Evolutionary conservation across 345 rosid species (phyloP).

Genomic region (Hypericum perforatum): DNA sequence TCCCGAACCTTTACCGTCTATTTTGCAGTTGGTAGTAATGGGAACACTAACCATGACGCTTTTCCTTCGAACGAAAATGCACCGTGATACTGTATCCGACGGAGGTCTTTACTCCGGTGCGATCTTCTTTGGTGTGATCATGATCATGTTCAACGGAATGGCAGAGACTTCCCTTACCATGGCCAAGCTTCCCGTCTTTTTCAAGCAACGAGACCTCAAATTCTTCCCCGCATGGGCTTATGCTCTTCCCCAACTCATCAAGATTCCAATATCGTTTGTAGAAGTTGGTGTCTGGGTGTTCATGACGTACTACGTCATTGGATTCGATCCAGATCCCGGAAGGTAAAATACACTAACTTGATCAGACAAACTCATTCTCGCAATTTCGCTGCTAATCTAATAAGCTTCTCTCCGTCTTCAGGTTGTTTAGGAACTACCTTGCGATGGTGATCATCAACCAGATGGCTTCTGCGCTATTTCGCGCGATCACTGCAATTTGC

Average conservation of each 20-base stretch:
- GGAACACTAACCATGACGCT: neutral
- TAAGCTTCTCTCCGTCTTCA: neutral
- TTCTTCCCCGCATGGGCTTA: neutral
- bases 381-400: neutral
- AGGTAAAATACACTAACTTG: neutral
- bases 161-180: too few relatives aligned
- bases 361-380: neutral
- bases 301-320: neutral
- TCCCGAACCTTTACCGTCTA: neutral
- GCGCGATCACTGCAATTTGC: neutral
- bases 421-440: neutral
- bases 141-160: neutral
- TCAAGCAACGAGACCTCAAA: neutral
- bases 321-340: neutral
- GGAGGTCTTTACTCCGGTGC: neutral
- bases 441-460: neutral
- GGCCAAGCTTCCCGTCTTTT: neutral
- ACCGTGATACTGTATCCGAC: neutral
- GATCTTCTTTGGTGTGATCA: neutral
- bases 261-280: neutral
- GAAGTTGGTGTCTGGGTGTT: conserved; percentile 2
- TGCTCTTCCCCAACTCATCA: neutral
- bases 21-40: neutral
- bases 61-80: neutral
- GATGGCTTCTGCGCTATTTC: conserved; percentile 2